These are phyloP conservation scores for Rhynchospora breviuscula DNA, from an alignment of 176 grass and related monocot genomes.

Conservation along the genomic window DNA sequence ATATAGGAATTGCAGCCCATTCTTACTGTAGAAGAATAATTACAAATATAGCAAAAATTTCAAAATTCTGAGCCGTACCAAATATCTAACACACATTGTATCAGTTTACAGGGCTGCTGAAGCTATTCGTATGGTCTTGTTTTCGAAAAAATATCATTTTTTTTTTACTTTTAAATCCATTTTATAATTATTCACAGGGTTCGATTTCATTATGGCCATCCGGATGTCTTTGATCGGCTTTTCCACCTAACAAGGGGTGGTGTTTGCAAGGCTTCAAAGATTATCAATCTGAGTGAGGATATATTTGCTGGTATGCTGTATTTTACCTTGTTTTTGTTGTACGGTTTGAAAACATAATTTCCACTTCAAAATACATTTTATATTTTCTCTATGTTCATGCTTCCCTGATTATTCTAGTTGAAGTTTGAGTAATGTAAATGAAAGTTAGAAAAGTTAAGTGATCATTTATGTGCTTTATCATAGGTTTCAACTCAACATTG, in stretches of 20 bases:
- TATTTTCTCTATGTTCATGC: not conserved
- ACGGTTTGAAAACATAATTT: slow-evolving; percentile 1
- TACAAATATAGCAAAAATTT: too few relatives aligned
- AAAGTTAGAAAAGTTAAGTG: not conserved
- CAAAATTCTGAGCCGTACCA: too few relatives aligned
- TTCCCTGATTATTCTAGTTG: too few relatives aligned
- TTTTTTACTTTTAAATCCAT: not conserved
- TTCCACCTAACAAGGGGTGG: slow-evolving; percentile 96
- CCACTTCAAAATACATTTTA: not conserved
- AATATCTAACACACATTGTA: too few relatives aligned
- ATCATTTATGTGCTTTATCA: slow-evolving; percentile 6
- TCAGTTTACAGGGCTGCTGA: not conserved
- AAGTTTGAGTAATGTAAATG: not conserved
- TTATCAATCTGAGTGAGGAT: slow-evolving; percentile 98
- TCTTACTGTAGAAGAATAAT: too few relatives aligned
- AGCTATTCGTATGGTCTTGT: not conserved
- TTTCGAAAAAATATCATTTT: not conserved
- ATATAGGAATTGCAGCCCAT: too few relatives aligned
- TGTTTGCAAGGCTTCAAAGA: slow-evolving; percentile 92
- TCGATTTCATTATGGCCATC: slow-evolving; percentile 95
- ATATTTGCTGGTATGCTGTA: slow-evolving; percentile 83
- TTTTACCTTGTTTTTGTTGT: not conserved
- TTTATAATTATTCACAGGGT: slow-evolving; percentile 46
- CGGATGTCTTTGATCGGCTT: slow-evolving; percentile 87
- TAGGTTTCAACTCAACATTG: slow-evolving; percentile 98